Conservation (phyloP, 208 protist species). For the Acanthamoeba castellanii region DNA sequence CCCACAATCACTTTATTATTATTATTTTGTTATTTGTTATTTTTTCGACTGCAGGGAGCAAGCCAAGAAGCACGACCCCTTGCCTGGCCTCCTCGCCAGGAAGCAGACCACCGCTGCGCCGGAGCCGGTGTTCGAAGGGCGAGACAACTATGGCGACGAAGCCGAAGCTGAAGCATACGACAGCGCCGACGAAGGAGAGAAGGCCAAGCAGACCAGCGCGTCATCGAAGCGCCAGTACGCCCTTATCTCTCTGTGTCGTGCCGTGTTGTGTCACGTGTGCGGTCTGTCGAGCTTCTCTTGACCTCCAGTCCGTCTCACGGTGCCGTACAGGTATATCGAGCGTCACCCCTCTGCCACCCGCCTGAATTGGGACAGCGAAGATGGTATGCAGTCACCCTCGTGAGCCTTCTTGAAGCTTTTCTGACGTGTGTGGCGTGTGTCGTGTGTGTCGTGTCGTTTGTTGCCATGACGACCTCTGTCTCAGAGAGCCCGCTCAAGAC, state of each 20-base stretch:
- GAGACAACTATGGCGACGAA: too few species aligned
- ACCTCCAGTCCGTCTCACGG: too few species aligned
- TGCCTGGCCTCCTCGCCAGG: not conserved
- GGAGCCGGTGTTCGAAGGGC: too few species aligned
- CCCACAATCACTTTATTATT: not conserved
- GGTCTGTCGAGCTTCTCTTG: too few species aligned
- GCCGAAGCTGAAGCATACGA: too few species aligned
- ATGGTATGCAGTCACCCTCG: not conserved
- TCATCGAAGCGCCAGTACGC: not conserved
- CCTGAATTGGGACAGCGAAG: slow-evolving; percentile 8
- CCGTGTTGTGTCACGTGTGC: too few species aligned
- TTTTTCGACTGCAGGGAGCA: not conserved
- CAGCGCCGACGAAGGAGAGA: not conserved
- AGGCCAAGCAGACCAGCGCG: not conserved
- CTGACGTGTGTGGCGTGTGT: too few species aligned
- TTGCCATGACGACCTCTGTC: too few species aligned
- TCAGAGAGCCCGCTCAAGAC: not conserved
- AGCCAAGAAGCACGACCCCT: not conserved
- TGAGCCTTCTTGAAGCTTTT: too few species aligned
- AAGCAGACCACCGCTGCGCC: not conserved
- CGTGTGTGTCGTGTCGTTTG: too few species aligned
- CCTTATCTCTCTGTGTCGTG: not conserved
- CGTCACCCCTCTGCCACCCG: not conserved
- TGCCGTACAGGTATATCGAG: not conserved
- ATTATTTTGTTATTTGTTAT: too few species aligned